Base-by-base conservation (phyloP, 2,329 filamentous ascomycete species). In the Botrytis hyacinthi region DNA sequence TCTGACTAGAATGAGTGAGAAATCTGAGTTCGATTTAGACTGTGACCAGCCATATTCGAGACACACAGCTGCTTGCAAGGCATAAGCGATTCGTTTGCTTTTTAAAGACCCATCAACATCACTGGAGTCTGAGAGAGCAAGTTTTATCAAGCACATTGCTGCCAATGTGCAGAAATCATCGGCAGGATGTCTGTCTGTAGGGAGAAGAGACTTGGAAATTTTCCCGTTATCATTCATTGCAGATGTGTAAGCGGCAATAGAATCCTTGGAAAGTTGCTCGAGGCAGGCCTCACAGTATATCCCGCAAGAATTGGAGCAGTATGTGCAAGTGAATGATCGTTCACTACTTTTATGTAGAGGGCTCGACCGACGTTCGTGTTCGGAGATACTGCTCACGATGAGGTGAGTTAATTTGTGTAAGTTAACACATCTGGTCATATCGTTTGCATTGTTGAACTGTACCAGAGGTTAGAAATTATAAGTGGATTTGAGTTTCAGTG, bases 1-100 rank as follows among this genome's bases (percentile, higher is more conserved):
- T 48, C 82, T 80, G 35, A 82, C 78, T 10, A 84, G 78, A 18
- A 84, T 71, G 32, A 84, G 78, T 10, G 81, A 78, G 26, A 83
- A 82, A 70, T 83, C 80, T 69, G 81, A 83, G 73, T 84, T 84
- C 66, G 82, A 78, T 75, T 81, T 81, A 3, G 82, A 83, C 26
- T 81, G 76, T 14, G 76, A 75, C 72, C 76, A 78, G 12, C 79
- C 78, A 69, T 78, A 80, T 70, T 82, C 81, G 12, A 82, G 76
- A 40, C 82, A 46, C 10, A 75, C 70, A n/a, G 76, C 74, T 40
- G 81, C 81, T 76, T 81, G 79, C 57, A 82, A 66, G 16, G 80
- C 35, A 68, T 80, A 77, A 12, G 76, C 75, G 18, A 68, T 72
- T 29, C 67, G 74, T 32, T 35, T 61, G 54, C 54, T 73, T 9